Percentiles rank a stretch among this genome's conserved stretches.
Evolutionary conservation across 2,329 filamentous ascomycete species (phyloP).

Genomic region (Colletotrichum lentis): DNA sequence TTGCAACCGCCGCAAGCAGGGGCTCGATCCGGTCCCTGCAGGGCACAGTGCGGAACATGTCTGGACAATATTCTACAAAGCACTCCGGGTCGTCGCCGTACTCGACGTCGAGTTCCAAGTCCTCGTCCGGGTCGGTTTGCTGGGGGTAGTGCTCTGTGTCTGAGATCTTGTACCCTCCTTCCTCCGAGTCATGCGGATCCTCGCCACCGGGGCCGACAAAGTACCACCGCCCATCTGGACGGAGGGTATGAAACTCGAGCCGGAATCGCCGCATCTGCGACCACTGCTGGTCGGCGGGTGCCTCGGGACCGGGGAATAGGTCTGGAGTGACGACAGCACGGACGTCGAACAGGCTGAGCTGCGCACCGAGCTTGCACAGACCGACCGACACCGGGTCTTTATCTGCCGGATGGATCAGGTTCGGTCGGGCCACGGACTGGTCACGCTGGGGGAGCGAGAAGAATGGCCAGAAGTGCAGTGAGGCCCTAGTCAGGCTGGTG

Average conservation of each 20-base stretch:
- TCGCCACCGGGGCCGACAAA: conserved; percentile 41
- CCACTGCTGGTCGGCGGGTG: conserved; percentile 36
- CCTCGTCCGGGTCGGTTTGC: conserved; percentile 35
- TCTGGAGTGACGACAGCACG: conserved; percentile 40
- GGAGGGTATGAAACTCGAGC: conserved; percentile 40
- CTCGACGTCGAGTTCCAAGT: conserved; percentile 29
- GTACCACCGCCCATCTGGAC: conserved; percentile 41
- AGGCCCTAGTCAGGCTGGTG: conserved; percentile 35
- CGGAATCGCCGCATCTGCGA: conserved; percentile 39
- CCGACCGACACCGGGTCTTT: conserved; percentile 41
- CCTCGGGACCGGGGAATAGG: conserved; percentile 35
- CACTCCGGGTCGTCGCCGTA: conserved; percentile 28
- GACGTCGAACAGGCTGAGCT: conserved; percentile 39
- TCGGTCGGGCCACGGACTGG: conserved; percentile 35
- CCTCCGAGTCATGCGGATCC: conserved; percentile 36
- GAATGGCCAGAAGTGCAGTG: conserved; percentile 37
- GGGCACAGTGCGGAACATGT: conserved; percentile 42
- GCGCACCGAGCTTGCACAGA: conserved; percentile 38
- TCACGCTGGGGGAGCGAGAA: conserved; percentile 22
- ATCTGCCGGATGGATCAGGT: conserved; percentile 38
- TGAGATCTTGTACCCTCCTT: conserved; percentile 39
- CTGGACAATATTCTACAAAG: conserved; percentile 24
- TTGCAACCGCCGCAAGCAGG: conserved; percentile 40
- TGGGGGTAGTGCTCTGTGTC: conserved; percentile 40
- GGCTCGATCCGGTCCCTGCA: conserved; percentile 39